These are phyloP conservation scores for Pinus taeda DNA, from an alignment of 75 land plant species.

Conservation along the genomic window DNA sequence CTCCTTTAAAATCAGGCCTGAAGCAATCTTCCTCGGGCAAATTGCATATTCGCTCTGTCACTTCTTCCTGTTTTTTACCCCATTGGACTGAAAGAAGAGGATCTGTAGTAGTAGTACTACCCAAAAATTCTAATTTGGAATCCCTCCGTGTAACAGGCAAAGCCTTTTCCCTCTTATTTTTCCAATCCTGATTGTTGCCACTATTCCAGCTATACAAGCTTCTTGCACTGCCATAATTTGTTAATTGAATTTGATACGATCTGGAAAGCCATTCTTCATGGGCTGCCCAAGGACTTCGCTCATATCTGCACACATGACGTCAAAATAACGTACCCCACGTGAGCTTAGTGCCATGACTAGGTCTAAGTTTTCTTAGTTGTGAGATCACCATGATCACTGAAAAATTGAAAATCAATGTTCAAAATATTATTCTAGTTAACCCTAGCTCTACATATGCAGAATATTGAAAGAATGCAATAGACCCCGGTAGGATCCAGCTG, in stretches of 20 bases:
- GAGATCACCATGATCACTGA: background rate
- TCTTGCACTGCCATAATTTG: background rate
- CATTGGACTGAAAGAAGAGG: background rate
- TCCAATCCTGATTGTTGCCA: background rate
- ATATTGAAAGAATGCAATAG: too few relatives aligned
- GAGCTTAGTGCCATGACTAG: too few relatives aligned
- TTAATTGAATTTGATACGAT: slow-evolving; percentile 4
- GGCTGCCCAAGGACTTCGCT: background rate
- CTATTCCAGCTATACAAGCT: background rate
- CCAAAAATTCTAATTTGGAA: background rate
- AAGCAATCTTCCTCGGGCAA: background rate
- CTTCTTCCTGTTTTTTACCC: background rate
- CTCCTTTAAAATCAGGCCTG: background rate
- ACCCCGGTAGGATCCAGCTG: too few relatives aligned
- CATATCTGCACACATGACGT: background rate
- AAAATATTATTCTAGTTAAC: background rate
- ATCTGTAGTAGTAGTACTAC: too few relatives aligned
- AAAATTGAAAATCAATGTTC: background rate
- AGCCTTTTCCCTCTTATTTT: background rate
- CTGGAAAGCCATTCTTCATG: slow-evolving; percentile 1
- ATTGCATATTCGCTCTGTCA: background rate
- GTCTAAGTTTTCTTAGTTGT: background rate
- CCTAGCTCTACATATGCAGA: background rate
- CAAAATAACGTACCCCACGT: background rate
- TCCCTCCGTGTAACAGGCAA: background rate